Conservation (phyloP, 192 early-diverging fungal species). For the Powellomyces hirtus region DNA sequence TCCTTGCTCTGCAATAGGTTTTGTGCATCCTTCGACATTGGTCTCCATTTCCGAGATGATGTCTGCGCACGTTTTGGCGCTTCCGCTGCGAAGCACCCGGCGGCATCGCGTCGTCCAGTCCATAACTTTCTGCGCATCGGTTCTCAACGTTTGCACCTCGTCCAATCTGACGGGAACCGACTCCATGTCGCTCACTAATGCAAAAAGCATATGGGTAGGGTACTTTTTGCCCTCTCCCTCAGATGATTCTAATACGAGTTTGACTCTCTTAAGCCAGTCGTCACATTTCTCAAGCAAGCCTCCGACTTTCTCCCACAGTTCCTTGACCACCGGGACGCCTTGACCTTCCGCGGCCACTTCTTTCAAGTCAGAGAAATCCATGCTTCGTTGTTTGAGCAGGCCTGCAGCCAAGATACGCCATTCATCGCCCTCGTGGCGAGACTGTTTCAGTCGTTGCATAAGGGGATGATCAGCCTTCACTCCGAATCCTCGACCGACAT, state of each 20-base stretch:
- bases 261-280: neutral
- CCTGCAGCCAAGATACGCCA: constrained; percentile 21
- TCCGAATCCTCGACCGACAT: constrained; percentile 20
- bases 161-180: constrained; percentile 24
- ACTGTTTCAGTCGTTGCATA: constrained; percentile 15
- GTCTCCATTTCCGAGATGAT: constrained; percentile 11
- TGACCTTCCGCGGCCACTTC: neutral
- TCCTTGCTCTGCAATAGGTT: neutral
- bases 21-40: neutral
- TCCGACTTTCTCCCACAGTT: constrained; percentile 14
- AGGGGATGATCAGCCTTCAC: constrained; percentile 26
- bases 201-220: neutral
- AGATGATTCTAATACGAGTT: neutral
- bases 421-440: constrained; percentile 13
- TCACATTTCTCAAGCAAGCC: neutral
- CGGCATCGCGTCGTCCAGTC: constrained; percentile 23
- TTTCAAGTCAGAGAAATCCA: constrained; percentile 13
- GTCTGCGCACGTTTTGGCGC: constrained; percentile 10
- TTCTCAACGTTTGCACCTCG: constrained; percentile 12
- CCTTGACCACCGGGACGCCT: neutral
- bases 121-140: constrained; percentile 21
- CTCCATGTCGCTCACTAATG: constrained; percentile 5
- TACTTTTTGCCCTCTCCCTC: neutral
- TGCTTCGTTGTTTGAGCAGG: constrained; percentile 19
- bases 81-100: constrained; percentile 11